These are phyloP conservation scores for Hanseniaspora meyeri DNA, from an alignment of 805 yeast genomes.

Conservation along the genomic window DNA sequence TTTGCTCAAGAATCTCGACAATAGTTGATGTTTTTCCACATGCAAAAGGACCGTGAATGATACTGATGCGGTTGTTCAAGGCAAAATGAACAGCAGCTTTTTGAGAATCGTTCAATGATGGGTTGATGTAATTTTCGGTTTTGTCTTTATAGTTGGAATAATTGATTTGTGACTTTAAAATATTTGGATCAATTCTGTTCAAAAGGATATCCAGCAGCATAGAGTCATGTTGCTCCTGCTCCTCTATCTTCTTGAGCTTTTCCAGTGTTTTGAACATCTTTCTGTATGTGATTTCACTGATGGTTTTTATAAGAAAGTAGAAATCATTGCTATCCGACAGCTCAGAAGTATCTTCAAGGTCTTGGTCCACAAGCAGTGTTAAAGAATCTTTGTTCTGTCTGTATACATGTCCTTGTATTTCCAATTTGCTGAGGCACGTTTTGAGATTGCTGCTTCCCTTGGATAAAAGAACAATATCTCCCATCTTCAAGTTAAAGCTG, in stretches of 20 bases:
- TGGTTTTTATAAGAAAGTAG: slow-evolving; percentile 31
- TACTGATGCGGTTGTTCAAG: slow-evolving; percentile 42
- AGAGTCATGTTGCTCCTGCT: slow-evolving; percentile 27
- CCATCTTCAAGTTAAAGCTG: slow-evolving; percentile 38
- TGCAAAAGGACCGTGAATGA: slow-evolving; percentile 71
- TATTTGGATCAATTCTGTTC: slow-evolving; percentile 26
- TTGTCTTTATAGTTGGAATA: background rate
- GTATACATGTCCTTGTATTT: slow-evolving; percentile 54
- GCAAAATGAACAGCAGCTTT: slow-evolving; percentile 58
- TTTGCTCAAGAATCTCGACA: slow-evolving; percentile 67
- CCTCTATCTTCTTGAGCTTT: slow-evolving; percentile 42
- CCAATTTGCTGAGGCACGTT: slow-evolving; percentile 20
- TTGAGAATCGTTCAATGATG: slow-evolving; percentile 50
- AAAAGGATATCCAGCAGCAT: slow-evolving; percentile 32
- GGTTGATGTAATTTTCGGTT: slow-evolving; percentile 16
- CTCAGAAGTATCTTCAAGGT: slow-evolving; percentile 35
- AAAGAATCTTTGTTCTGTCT: slow-evolving; percentile 39
- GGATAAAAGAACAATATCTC: slow-evolving; percentile 62
- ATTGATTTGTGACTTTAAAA: slow-evolving; percentile 6
- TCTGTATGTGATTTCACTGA: slow-evolving; percentile 60
- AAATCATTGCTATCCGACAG: slow-evolving; percentile 31
- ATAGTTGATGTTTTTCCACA: slow-evolving; percentile 76
- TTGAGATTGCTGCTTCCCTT: slow-evolving; percentile 16
- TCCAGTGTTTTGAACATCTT: slow-evolving; percentile 70
- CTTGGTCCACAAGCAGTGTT: slow-evolving; percentile 50